phyloP scores from a whole-genome alignment of 1,284 basidiomycete species.

The Rhodotorula sp. region DNA sequence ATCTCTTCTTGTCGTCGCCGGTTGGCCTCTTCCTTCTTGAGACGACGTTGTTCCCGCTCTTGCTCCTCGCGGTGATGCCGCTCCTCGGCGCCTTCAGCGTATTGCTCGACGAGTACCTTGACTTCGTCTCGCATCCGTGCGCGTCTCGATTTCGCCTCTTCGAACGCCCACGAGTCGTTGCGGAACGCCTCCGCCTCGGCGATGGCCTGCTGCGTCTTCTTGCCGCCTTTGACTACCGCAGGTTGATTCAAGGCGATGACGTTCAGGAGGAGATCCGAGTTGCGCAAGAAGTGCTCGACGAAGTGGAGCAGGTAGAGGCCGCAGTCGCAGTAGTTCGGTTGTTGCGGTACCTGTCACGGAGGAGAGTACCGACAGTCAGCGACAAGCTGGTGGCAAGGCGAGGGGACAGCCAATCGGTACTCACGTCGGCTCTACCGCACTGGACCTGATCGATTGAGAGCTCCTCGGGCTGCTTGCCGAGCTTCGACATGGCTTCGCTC shows the following conservation, averaged over 20 bases:
- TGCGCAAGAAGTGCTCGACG: conserved; percentile 64
- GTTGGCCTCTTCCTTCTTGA: neutral
- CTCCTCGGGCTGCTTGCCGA: conserved; percentile 68
- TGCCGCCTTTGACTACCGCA: neutral
- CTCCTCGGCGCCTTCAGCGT: neutral
- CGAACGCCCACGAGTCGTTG: neutral
- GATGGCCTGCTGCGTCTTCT: neutral
- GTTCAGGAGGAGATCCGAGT: conserved; percentile 51
- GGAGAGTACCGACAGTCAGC: neutral
- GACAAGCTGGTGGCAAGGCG: neutral
- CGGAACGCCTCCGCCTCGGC: neutral
- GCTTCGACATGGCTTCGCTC: conserved; percentile 76
- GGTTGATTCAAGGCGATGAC: neutral
- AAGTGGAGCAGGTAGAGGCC: conserved; percentile 80
- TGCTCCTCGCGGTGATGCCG: neutral
- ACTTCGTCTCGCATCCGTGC: neutral
- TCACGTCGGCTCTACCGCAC: conserved; percentile 46
- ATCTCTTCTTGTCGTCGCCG: conserved; percentile 3
- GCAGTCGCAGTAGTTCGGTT: conserved; percentile 82
- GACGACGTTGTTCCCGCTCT: too few relatives aligned
- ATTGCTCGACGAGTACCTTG: neutral
- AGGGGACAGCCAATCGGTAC: neutral
- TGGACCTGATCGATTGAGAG: conserved; percentile 43
- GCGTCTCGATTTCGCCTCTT: neutral
- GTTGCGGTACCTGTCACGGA: conserved; percentile 63